phyloP scores from a whole-genome alignment of 495 filamentous ascomycete genomes.

The Penicillium crystallinum region DNA sequence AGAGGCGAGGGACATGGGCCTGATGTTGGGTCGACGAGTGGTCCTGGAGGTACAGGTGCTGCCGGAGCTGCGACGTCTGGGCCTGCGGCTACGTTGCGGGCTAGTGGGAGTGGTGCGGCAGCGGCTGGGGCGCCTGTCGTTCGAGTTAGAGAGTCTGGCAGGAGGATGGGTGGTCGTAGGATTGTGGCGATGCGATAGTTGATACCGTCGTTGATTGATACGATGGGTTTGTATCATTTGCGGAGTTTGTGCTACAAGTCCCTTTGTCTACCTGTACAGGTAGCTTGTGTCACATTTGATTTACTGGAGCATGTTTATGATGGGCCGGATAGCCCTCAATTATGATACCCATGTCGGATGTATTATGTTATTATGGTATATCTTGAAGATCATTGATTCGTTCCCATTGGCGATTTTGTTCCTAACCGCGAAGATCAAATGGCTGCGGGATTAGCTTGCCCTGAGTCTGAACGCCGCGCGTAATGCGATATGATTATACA shows the following conservation, averaged over 20 bases:
- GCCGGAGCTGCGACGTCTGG: conserved; percentile 30
- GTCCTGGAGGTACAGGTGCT: not conserved
- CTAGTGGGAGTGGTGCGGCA: conserved; percentile 21
- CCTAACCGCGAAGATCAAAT: conserved; percentile 2
- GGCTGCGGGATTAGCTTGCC: not conserved
- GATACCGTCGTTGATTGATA: not conserved
- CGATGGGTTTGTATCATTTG: not conserved
- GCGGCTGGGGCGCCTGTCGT: conserved; percentile 15
- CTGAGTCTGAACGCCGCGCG: conserved; percentile 19
- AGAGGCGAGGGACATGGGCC: conserved; percentile 28
- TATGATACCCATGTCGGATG: conserved; percentile 8
- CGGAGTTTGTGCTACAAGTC: not conserved
- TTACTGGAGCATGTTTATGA: conserved; percentile 4
- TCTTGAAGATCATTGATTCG: conserved; percentile 19
- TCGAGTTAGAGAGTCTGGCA: conserved; percentile 23
- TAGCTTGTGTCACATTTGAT: not conserved
- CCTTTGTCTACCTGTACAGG: not conserved
- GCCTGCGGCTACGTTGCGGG: conserved; percentile 48
- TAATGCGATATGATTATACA: conserved; percentile 26
- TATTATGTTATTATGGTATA: not conserved
- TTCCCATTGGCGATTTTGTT: conserved; percentile 7
- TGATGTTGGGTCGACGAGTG: conserved; percentile 39
- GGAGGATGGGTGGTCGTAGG: conserved; percentile 37
- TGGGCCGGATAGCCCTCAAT: conserved; percentile 1
- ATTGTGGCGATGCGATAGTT: conserved; percentile 34